Evolutionary conservation across 129 eudicot genomes (phyloP).

Genomic region (Flaveria ramosissima): DNA sequence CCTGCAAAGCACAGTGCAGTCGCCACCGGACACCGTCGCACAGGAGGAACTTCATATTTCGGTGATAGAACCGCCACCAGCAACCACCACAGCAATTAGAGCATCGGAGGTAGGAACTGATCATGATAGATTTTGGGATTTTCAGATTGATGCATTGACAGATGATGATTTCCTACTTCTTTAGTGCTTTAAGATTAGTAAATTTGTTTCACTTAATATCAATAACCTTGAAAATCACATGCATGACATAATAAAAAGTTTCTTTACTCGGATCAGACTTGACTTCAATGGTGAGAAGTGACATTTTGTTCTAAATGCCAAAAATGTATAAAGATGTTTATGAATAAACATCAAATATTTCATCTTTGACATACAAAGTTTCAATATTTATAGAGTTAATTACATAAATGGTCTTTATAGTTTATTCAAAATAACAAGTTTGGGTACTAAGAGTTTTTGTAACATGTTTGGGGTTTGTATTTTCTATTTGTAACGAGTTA

Average conservation of each 20-base stretch:
- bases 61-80: constrained; percentile 20
- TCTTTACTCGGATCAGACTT: too few relatives aligned
- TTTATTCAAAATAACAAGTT: too few relatives aligned
- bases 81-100: neutral
- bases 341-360: too few relatives aligned
- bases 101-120: constrained; percentile 26
- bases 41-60: constrained; percentile 24
- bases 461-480: too few relatives aligned
- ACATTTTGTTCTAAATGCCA: too few relatives aligned
- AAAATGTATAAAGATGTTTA: too few relatives aligned
- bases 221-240: neutral
- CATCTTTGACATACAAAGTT: too few relatives aligned
- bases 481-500: too few relatives aligned
- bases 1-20: neutral
- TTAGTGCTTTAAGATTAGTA: neutral
- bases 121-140: constrained; percentile 38
- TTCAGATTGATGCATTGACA: constrained; percentile 37
- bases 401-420: too few relatives aligned
- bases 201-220: neutral
- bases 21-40: neutral
- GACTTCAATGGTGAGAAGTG: too few relatives aligned
- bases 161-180: constrained; percentile 37
- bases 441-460: too few relatives aligned
- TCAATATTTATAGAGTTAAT: too few relatives aligned
- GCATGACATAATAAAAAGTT: neutral